phyloP scores from a whole-genome alignment of 2,329 filamentous ascomycete species.

The Talaromyces islandicus region DNA sequence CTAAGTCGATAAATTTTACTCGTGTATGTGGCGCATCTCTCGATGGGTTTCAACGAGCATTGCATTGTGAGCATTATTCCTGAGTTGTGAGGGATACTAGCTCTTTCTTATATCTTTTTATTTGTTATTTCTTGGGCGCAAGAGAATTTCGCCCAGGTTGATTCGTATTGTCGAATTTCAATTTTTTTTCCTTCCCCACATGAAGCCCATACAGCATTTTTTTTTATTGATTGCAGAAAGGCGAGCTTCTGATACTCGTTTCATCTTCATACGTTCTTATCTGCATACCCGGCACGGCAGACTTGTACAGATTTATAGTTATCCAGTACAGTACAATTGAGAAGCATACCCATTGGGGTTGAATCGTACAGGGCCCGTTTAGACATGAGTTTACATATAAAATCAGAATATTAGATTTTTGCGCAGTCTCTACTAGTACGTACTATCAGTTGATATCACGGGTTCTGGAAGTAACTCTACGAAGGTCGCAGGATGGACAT shows the following conservation, averaged over 20 bases:
- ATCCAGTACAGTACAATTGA: not conserved
- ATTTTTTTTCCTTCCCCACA: not conserved
- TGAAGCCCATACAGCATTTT: conserved; percentile 4
- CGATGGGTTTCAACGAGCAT: not conserved
- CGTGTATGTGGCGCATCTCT: not conserved
- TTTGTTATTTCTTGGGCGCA: not conserved
- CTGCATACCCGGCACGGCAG: conserved; percentile 4
- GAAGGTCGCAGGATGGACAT: not conserved
- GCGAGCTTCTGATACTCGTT: conserved; percentile 14
- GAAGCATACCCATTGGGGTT: not conserved
- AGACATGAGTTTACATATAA: not conserved
- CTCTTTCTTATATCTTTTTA: not conserved
- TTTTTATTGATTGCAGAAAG: conserved; percentile 6
- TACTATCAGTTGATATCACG: no score
- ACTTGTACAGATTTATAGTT: not conserved
- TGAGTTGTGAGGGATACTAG: not conserved
- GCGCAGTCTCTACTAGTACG: no score
- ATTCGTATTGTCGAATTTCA: conserved; percentile 1
- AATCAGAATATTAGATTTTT: no score
- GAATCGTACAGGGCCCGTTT: not conserved
- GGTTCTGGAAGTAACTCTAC: not conserved
- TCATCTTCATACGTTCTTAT: conserved; percentile 5
- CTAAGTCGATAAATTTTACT: not conserved
- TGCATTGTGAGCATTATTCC: not conserved
- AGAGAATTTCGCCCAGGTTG: not conserved